Evolutionary conservation across 805 yeast species (phyloP).

Genomic region (Komagataella pseudopastoris): DNA sequence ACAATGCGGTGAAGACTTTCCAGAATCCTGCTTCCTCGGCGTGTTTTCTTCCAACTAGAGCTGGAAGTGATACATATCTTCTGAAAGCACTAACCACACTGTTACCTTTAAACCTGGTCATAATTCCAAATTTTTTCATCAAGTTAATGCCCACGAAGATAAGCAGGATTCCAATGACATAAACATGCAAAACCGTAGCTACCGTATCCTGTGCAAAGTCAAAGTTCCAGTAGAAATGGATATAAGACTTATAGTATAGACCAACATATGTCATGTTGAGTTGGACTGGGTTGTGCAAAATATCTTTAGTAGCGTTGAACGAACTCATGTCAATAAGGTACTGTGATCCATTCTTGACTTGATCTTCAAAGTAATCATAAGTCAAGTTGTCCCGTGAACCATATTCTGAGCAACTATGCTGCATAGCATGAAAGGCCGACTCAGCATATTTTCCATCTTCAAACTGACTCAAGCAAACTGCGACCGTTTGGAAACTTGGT

Average conservation of each 20-base stretch:
- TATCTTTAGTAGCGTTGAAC: conserved; percentile 4
- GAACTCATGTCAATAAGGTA: not conserved
- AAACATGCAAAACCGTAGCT: conserved; percentile 18
- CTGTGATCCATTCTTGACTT: not conserved
- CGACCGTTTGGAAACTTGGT: not conserved
- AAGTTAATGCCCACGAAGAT: conserved; percentile 20
- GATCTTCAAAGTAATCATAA: not conserved
- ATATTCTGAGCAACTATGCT: not conserved
- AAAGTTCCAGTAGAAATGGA: conserved; percentile 8
- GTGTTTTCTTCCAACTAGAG: conserved; percentile 13
- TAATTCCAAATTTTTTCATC: conserved; percentile 13
- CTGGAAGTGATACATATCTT: conserved; percentile 24
- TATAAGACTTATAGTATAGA: conserved; percentile 4
- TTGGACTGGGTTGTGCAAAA: conserved; percentile 6
- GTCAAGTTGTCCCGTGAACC: not conserved
- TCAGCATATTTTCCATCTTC: not conserved
- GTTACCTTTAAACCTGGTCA: conserved; percentile 18
- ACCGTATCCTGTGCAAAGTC: conserved; percentile 20
- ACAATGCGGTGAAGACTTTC: conserved; percentile 7
- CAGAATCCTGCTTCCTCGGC: conserved; percentile 6
- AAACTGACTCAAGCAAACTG: not conserved
- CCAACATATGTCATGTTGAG: conserved; percentile 5
- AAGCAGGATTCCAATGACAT: conserved; percentile 25
- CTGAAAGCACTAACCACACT: conserved; percentile 18
- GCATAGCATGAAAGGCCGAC: not conserved